These are phyloP conservation scores for Danielia reshetovae DNA, from an alignment of 805 yeast species.

Conservation along the genomic window DNA sequence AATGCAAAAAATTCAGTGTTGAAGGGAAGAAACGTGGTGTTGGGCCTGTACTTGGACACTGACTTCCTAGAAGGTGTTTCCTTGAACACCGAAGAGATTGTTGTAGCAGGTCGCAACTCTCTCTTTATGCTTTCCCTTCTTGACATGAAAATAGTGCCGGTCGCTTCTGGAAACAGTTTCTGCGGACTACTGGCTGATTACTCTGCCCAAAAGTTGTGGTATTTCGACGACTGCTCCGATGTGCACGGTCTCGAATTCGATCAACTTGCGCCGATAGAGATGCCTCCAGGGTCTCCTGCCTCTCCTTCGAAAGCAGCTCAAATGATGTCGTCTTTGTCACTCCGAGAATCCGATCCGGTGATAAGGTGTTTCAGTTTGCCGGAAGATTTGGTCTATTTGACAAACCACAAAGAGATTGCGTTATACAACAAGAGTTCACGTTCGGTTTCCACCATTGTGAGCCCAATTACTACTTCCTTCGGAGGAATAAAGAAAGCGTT, in stretches of 20 bases:
- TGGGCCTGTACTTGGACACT: conserved; percentile 47
- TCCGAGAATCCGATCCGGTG: not conserved
- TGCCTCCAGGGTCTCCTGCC: not conserved
- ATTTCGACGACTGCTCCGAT: conserved; percentile 1
- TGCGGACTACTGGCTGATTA: conserved; percentile 19
- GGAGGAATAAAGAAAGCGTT: conserved; percentile 7
- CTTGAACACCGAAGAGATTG: conserved; percentile 32
- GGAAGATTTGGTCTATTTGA: not conserved
- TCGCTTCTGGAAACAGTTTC: conserved; percentile 8
- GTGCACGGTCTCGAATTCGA: not conserved
- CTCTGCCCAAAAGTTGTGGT: conserved; percentile 6
- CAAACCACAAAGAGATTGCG: not conserved
- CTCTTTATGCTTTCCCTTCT: conserved; percentile 27
- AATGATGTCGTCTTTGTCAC: not conserved
- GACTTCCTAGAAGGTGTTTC: conserved; percentile 43
- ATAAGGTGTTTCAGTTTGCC: not conserved
- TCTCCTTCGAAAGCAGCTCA: not conserved
- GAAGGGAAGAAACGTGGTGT: conserved; percentile 56
- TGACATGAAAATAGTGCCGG: conserved; percentile 13
- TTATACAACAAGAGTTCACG: not conserved
- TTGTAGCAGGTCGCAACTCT: conserved; percentile 30
- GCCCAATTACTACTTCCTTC: not conserved
- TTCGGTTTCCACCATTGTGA: not conserved
- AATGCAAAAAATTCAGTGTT: conserved; percentile 19
- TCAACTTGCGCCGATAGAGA: not conserved